Base-by-base conservation (phyloP, 768 basidiomycete species). In the Kwoniella mangroviensis region DNA sequence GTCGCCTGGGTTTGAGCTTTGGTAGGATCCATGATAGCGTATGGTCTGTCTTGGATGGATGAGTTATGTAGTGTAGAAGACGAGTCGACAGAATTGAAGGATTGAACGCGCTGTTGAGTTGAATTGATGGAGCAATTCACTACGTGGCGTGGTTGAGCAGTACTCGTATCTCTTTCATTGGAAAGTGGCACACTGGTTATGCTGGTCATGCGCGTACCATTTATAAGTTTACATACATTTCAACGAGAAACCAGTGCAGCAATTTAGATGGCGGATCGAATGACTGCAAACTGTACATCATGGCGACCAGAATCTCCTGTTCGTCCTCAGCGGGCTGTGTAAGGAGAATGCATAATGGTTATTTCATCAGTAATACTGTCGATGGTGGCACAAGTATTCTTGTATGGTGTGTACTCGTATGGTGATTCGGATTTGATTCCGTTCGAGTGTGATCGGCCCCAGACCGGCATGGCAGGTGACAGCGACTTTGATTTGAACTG, bases 1-100 rank as follows among this genome's bases (percentile, higher is more conserved):
- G 93, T 87, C 70, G 91, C 89, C 57, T 92, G 91, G 0, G 92
- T 92, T 84, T 97, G 92, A 79, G 90, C 88, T 80, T 94, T 96
- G 22, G 84, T 82, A 9, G 81, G 80, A 57, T 83, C 81, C 78
- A 75, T 78, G 63, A 43, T 53, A 40, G 22, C 10, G 24, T 6
- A 34, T 13, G 56, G 24, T 34, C 24, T 57, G 9, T 17, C 17
- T 49, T 43, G 17, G 9, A 61, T 42, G 34, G 34, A 34, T 34
- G 34, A 34, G 6, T 34, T 34, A 34, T 34, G 34, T 34, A 34
- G 34, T 61, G 19, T 22, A 56, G 41, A 51, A 28, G 60, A 21
- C 43, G 41, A 51, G 24, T 62, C 6, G 57, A 34, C 28, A 40
- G 60, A 61, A 34, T 34, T 34, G 34, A 34, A 34, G 6, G 34